Evolutionary conservation across 2,329 filamentous ascomycete genomes (phyloP).

Genomic region (Thelonectria blattea): DNA sequence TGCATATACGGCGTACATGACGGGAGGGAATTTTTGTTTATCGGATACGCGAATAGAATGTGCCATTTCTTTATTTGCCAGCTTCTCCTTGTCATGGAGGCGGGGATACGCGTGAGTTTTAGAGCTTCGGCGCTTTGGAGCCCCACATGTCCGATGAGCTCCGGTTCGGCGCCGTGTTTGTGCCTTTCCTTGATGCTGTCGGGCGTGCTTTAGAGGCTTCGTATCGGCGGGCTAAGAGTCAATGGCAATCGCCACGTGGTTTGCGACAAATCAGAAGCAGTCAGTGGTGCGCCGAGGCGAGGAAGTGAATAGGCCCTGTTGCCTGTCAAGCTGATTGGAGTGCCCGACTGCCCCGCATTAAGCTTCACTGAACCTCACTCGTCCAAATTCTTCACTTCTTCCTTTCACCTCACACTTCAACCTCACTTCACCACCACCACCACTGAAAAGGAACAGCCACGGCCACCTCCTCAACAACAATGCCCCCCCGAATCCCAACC

Average conservation of each 20-base stretch:
- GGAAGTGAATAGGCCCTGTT: background rate
- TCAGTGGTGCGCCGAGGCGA: background rate
- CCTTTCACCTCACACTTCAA: background rate
- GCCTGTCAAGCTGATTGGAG: background rate
- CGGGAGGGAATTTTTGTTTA: too few species aligned
- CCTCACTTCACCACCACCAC: background rate
- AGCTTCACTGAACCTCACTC: background rate
- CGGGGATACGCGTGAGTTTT: background rate
- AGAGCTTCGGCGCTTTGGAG: background rate
- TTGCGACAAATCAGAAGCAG: background rate
- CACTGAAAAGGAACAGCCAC: background rate
- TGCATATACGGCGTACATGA: background rate
- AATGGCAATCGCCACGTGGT: background rate
- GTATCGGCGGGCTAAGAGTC: too few species aligned
- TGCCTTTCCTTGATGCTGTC: background rate
- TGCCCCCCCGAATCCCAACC: constrained; percentile 58
- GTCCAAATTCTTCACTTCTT: background rate
- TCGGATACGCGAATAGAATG: too few species aligned
- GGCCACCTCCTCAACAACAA: constrained; percentile 28
- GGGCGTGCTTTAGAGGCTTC: background rate
- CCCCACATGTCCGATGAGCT: constrained; percentile 15
- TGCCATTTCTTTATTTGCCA: background rate
- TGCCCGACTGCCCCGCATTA: background rate
- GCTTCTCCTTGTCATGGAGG: background rate
- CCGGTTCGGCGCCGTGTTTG: constrained; percentile 8